A percentile compares a stretch with the other conserved stretches of the same genome.
Evolutionary conservation across 2,329 filamentous ascomycete species (phyloP).

Genomic region (Trichoderma sp.): DNA sequence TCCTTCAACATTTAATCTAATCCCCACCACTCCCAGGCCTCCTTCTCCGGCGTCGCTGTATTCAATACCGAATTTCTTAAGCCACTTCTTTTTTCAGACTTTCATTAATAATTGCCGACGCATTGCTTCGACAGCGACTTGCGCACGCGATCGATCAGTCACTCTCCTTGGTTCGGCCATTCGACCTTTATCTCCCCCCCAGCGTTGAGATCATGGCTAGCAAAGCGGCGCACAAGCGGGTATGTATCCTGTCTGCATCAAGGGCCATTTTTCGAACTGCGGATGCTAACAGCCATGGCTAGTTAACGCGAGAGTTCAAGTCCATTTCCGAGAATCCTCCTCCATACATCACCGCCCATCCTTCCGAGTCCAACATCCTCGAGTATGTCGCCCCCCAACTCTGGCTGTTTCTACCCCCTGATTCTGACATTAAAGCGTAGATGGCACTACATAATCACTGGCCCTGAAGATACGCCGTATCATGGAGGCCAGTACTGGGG

Average conservation of each 20-base stretch:
- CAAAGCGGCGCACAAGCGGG: constrained; percentile 70
- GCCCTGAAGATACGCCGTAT: constrained; percentile 91
- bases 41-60: not conserved
- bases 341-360: constrained; percentile 84
- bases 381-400: constrained; percentile 55
- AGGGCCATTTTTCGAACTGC: not conserved
- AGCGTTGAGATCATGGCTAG: constrained; percentile 57
- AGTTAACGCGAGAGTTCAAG: constrained; percentile 64
- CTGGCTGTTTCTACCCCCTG: not conserved
- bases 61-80: not conserved
- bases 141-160: constrained; percentile 24
- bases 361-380: constrained; percentile 86
- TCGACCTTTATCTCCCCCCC: not conserved
- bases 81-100: not conserved
- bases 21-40: not conserved
- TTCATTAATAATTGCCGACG: not conserved
- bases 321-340: constrained; percentile 71
- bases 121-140: not conserved
- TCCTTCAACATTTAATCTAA: constrained; percentile 1
- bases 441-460: constrained; percentile 95
- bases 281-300: not conserved
- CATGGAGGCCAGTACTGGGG: constrained; percentile 97
- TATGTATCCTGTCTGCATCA: constrained; percentile 38
- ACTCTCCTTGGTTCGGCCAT: constrained; percentile 9
- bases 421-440: constrained; percentile 38